Percentiles rank a stretch among this genome's conserved stretches.
Evolutionary conservation across 1,284 basidiomycete species (phyloP).

Genomic region (Ustilago curta): DNA sequence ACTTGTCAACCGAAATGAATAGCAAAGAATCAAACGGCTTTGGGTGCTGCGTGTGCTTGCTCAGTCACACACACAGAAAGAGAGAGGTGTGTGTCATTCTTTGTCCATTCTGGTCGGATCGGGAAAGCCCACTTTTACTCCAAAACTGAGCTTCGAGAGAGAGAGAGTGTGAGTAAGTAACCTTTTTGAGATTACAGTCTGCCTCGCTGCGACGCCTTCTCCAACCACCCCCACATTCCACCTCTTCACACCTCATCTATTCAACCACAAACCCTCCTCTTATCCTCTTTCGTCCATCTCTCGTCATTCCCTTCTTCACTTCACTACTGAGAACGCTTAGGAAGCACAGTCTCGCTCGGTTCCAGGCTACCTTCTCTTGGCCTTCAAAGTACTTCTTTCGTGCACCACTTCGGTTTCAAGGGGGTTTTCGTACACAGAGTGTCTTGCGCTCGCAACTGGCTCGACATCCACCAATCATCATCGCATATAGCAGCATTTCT

Average conservation of each 20-base stretch:
- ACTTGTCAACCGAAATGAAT: too few relatives aligned
- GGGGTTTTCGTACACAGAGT: neutral
- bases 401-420: too few relatives aligned
- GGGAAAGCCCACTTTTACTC: neutral
- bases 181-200: neutral
- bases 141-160: neutral
- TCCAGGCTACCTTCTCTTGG: neutral
- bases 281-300: neutral
- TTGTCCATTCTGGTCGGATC: conserved; percentile 5
- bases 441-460: neutral
- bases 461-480: neutral
- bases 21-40: too few relatives aligned
- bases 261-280: neutral
- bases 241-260: conserved; percentile 3
- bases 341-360: neutral
- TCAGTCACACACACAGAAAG: too few relatives aligned
- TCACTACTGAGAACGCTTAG: neutral
- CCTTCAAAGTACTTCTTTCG: neutral
- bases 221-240: neutral
- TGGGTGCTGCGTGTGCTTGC: too few relatives aligned
- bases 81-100: neutral
- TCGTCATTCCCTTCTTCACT: neutral
- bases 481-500: neutral
- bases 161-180: too few relatives aligned
- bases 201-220: conserved; percentile 4